A percentile compares a stretch with the other conserved stretches of the same genome.
Evolutionary conservation across 2,329 filamentous ascomycete species (phyloP).

Genomic region (Ophiocordyceps polyrhachis-furcata): DNA sequence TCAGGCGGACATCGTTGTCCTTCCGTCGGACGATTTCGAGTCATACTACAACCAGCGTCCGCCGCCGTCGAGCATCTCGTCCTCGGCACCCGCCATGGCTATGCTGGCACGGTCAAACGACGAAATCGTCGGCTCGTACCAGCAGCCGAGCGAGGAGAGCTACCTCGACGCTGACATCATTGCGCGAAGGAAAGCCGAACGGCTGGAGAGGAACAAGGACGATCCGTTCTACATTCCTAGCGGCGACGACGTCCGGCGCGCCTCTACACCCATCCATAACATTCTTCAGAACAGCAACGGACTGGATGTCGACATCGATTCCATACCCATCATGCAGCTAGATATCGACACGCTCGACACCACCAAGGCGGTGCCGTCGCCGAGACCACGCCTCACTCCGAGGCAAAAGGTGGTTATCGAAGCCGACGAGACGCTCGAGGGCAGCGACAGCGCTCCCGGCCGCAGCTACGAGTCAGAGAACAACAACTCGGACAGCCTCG

Average conservation of each 20-base stretch:
- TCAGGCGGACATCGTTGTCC: constrained; percentile 28
- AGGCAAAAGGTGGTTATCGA: constrained; percentile 48
- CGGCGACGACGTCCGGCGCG: constrained; percentile 34
- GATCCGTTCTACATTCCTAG: constrained; percentile 83
- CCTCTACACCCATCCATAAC: constrained; percentile 61
- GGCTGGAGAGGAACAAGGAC: constrained; percentile 67
- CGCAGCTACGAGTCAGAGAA: constrained; percentile 36
- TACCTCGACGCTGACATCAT: constrained; percentile 57
- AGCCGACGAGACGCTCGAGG: constrained; percentile 52
- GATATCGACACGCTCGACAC: constrained; percentile 42
- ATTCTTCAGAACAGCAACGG: constrained; percentile 57
- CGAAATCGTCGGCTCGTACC: constrained; percentile 33
- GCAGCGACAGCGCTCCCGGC: constrained; percentile 26
- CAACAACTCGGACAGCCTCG: constrained; percentile 25
- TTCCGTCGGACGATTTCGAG: constrained; percentile 41
- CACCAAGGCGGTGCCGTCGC: constrained; percentile 10
- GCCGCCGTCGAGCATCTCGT: constrained; percentile 30
- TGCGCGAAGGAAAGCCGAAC: constrained; percentile 56
- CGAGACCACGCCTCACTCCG: constrained; percentile 20
- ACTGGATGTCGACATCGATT: constrained; percentile 72
- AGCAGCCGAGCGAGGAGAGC: constrained; percentile 41
- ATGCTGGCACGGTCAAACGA: constrained; percentile 32
- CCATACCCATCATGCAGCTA: constrained; percentile 89
- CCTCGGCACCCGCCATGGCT: constrained; percentile 32
- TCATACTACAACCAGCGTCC: constrained; percentile 42